Conservation (phyloP, 306 rosid genomes). For the Vicia sativa region DNA sequence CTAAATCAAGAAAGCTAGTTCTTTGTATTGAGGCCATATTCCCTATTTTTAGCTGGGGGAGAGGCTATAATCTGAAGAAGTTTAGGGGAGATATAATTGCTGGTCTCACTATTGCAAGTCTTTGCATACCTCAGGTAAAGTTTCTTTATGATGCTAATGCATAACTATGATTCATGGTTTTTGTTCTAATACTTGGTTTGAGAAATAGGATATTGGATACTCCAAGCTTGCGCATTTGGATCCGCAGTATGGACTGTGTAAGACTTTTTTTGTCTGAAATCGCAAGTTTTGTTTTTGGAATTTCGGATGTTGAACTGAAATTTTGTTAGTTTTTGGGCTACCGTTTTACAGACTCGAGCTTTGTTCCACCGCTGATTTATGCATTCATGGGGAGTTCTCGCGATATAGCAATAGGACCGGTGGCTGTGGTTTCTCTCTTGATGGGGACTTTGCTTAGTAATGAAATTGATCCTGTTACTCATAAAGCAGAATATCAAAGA, state of each 20-base stretch:
- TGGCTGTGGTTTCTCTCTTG: constrained; percentile 93
- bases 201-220: constrained; percentile 85
- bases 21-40: constrained; percentile 78
- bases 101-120: constrained; percentile 96
- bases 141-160: constrained; percentile 25
- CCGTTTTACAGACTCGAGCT: constrained; percentile 74
- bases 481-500: constrained; percentile 61
- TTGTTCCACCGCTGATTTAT: constrained; percentile 92
- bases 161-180: not conserved
- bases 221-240: constrained; percentile 85
- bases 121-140: constrained; percentile 94
- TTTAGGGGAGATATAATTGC: constrained; percentile 82
- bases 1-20: constrained; percentile 60
- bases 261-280: constrained; percentile 43
- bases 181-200: constrained; percentile 42
- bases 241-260: constrained; percentile 92
- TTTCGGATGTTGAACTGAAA: constrained; percentile 37
- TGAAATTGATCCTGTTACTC: constrained; percentile 57
- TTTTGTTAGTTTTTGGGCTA: constrained; percentile 23
- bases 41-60: constrained; percentile 81
- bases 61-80: constrained; percentile 64
- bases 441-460: constrained; percentile 77
- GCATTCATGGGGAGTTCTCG: constrained; percentile 97
- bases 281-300: not conserved
- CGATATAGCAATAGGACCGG: constrained; percentile 96